Conservation (phyloP, 306 rosid genomes). For the Abrus precatorius region DNA sequence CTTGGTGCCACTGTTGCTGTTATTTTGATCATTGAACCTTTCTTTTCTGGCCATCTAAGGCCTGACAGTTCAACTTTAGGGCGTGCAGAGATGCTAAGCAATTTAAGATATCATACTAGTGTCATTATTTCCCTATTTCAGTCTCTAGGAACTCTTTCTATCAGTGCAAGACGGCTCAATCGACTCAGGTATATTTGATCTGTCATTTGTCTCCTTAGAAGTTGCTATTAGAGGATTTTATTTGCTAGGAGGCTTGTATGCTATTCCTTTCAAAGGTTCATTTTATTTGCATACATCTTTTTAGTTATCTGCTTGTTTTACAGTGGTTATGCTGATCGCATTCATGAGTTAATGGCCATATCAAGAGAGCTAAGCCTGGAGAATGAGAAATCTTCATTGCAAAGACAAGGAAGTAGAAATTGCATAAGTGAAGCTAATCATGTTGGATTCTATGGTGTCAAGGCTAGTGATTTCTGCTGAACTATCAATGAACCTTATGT, state of each 20-base stretch:
- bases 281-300: background rate
- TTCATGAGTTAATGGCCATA: slow-evolving; percentile 74
- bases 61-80: slow-evolving; percentile 93
- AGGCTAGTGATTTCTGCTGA: slow-evolving; percentile 56
- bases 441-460: slow-evolving; percentile 82
- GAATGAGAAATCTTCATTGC: slow-evolving; percentile 56
- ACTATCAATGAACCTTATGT: slow-evolving; percentile 21
- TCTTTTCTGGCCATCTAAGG: slow-evolving; percentile 82
- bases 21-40: slow-evolving; percentile 86
- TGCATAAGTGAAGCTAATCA: slow-evolving; percentile 81
- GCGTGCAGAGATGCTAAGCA: slow-evolving; percentile 97
- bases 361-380: slow-evolving; percentile 75
- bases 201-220: slow-evolving; percentile 17
- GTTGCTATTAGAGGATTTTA: slow-evolving; percentile 17
- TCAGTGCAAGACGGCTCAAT: slow-evolving; percentile 83
- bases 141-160: slow-evolving; percentile 86
- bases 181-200: slow-evolving; percentile 76
- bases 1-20: slow-evolving; percentile 95
- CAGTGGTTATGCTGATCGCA: slow-evolving; percentile 94
- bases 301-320: slow-evolving; percentile 32
- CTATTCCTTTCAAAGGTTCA: slow-evolving; percentile 1
- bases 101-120: slow-evolving; percentile 92
- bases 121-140: slow-evolving; percentile 85
- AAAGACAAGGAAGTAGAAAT: slow-evolving; percentile 60
- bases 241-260: background rate